A percentile compares a stretch with the other conserved stretches of the same genome.
These are phyloP conservation scores for Aspergillus nanangensis DNA, from an alignment of 495 filamentous ascomycete genomes.

Conservation along the genomic window DNA sequence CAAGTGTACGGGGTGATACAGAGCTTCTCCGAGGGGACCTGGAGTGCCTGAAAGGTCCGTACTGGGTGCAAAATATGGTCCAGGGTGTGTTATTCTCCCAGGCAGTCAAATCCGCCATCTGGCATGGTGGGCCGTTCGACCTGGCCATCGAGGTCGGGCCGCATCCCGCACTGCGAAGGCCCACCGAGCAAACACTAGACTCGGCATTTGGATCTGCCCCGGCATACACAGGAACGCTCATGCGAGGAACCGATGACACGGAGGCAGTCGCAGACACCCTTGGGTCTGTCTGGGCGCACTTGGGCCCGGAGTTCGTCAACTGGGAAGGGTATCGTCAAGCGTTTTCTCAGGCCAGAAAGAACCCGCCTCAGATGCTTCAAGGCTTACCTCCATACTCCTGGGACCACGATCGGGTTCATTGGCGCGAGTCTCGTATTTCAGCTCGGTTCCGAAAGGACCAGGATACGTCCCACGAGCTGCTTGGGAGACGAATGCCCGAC, in stretches of 20 bases:
- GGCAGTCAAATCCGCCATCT: slow-evolving; percentile 34
- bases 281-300: slow-evolving; percentile 39
- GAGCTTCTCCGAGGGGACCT: background rate
- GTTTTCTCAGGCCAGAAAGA: background rate
- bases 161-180: slow-evolving; percentile 40
- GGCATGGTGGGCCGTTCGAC: slow-evolving; percentile 4
- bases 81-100: slow-evolving; percentile 46
- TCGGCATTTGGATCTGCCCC: slow-evolving; percentile 6
- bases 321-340: slow-evolving; percentile 14
- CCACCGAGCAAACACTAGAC: slow-evolving; percentile 27
- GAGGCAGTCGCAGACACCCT: slow-evolving; percentile 36
- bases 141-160: slow-evolving; percentile 47
- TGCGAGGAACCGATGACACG: slow-evolving; percentile 26
- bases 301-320: slow-evolving; percentile 18
- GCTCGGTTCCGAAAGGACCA: slow-evolving; percentile 37
- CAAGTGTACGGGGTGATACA: background rate
- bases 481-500: slow-evolving; percentile 27
- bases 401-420: slow-evolving; percentile 43
- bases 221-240: slow-evolving; percentile 31
- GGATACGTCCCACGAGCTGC: slow-evolving; percentile 22
- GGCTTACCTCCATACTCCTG: slow-evolving; percentile 43
- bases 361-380: background rate
- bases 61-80: slow-evolving; percentile 55
- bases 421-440: slow-evolving; percentile 45
- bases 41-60: slow-evolving; percentile 13